Evolutionary conservation across 495 filamentous ascomycete species (phyloP).

Genomic region (Trichoderma orchidacearum): DNA sequence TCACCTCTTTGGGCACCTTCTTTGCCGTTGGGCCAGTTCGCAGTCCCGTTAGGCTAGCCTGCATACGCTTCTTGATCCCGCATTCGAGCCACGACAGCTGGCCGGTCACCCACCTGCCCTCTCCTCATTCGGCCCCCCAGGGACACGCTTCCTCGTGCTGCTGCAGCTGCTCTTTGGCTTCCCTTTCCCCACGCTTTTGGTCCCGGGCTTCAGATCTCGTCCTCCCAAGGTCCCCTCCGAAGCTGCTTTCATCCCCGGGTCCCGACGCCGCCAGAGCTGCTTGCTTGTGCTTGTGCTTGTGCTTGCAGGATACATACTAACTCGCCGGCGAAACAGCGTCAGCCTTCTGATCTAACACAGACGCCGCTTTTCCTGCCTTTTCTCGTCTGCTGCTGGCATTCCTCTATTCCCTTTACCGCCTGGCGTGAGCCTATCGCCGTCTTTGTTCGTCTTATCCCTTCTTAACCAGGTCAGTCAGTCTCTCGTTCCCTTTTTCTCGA

Average conservation of each 20-base stretch:
- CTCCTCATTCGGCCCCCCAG: conserved; percentile 2
- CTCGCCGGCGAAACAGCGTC: neutral
- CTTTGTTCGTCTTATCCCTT: neutral
- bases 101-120: conserved; percentile 7
- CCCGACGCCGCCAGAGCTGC: neutral
- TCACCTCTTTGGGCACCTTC: neutral
- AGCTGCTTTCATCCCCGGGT: conserved; percentile 15
- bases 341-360: conserved; percentile 4
- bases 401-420: conserved; percentile 5
- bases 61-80: conserved; percentile 12
- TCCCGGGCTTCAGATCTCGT: neutral
- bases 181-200: conserved; percentile 5
- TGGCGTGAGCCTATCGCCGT: neutral
- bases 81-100: conserved; percentile 49
- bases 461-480: conserved; percentile 3
- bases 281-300: neutral
- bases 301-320: conserved; percentile 3
- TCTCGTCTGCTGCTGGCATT: conserved; percentile 7
- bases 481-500: conserved; percentile 6
- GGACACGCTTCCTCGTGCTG: neutral
- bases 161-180: neutral
- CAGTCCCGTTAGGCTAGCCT: conserved; percentile 1
- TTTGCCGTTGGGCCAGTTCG: conserved; percentile 1
- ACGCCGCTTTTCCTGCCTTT: conserved; percentile 2
- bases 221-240: conserved; percentile 6